Base-by-base conservation (phyloP, 1,139 yeast genomes). In the Kurtzmaniella quercitrusa region DNA sequence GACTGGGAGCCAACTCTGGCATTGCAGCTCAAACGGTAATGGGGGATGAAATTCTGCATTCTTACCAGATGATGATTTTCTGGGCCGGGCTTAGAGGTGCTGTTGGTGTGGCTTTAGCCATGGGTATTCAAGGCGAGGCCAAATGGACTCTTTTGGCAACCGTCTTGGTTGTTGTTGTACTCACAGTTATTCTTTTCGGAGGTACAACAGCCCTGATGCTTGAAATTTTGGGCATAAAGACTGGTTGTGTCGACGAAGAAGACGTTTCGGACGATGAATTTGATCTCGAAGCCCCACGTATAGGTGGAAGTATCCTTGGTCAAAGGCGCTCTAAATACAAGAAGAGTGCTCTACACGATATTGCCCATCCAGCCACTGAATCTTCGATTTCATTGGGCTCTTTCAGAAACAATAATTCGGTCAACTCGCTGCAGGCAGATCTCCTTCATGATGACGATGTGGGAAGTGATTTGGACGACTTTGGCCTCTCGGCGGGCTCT, bases 51-150 rank as follows among this genome's bases (percentile, higher is more conserved):
- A 89, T 94, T 47, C 93, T 96, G 18, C 94, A 88, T 54, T 88
- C 87, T 46, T 94, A 94, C 62, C 98, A 94, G 65, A 88, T 91
- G 88, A 93, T 94, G 98, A 88, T 94, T 39, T 94, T 94, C 63
- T 94, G 99, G 99, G 98, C 98, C 1, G 99, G 99, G 5, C 72
- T 94, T 46, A 76, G 99, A 57, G 99, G 99, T 46, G 99, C 99
- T 1, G 99, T 94, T 30, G 99, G 99, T 51, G 99, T 94, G 2
- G 99, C 98, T 0, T 75, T 94, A 55, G 98, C 98, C 0, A 91
- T 95, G 81, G 98, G 98, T 2, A 70, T 94, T 40, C 95, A 88
- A 63, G 98, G 98, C 47, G 97, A 91, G 57, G 84, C 88, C 43
- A 94, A 93, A 50, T 84, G 86, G 63, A 83, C 96, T 0, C 66